These are phyloP conservation scores for Sporisorium iseilematis-ciliati DNA, from an alignment of 1,284 basidiomycete species.

Conservation along the genomic window DNA sequence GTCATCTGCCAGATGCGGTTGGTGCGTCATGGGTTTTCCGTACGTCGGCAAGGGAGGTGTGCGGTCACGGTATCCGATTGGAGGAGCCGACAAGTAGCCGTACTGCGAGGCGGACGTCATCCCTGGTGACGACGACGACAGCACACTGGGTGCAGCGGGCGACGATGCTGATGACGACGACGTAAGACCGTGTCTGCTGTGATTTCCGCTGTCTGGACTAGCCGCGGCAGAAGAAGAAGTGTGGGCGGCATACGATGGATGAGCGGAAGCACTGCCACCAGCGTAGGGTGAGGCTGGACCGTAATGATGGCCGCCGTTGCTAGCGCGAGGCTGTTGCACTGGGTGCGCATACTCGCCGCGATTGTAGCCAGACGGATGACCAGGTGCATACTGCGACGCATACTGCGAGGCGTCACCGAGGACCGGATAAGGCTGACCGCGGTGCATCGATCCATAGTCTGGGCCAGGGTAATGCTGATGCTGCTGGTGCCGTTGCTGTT, in stretches of 20 bases:
- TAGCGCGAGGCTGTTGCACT: slow-evolving; percentile 5
- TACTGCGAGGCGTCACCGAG: slow-evolving; percentile 7
- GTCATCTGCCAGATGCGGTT: slow-evolving; percentile 6
- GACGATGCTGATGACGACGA: background rate
- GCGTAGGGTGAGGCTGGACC: background rate
- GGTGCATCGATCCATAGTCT: slow-evolving; percentile 17
- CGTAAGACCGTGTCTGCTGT: background rate
- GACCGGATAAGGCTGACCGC: slow-evolving; percentile 1
- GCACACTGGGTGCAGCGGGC: background rate
- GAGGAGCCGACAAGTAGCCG: slow-evolving; percentile 25
- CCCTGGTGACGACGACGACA: slow-evolving; percentile 7
- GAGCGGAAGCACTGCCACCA: background rate
- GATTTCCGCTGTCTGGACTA: background rate
- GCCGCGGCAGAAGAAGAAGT: background rate
- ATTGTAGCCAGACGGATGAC: background rate
- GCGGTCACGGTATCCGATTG: slow-evolving; percentile 16
- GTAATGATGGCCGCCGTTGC: slow-evolving; percentile 1
- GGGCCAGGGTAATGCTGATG: background rate
- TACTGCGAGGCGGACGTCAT: slow-evolving; percentile 20
- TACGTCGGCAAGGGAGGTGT: slow-evolving; percentile 39
- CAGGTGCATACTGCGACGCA: background rate
- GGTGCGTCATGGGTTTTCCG: slow-evolving; percentile 22
- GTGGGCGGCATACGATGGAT: slow-evolving; percentile 6
- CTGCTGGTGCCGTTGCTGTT: slow-evolving; percentile 8
- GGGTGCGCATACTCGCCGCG: slow-evolving; percentile 12